Conservation (phyloP, 441 rosid species). For the Pelargonium myrrhifolium region DNA sequence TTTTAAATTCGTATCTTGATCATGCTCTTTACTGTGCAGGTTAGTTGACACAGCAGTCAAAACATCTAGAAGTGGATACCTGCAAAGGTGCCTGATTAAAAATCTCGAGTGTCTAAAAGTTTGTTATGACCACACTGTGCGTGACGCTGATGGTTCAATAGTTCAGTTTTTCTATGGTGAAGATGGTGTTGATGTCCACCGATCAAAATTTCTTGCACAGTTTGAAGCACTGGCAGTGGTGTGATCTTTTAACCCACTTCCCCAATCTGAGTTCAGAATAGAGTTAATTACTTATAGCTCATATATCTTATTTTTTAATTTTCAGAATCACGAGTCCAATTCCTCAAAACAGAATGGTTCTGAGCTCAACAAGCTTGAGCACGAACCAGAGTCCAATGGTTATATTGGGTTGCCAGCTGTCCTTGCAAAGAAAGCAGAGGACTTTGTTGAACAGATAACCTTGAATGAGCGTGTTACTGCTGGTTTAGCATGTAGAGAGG, state of each 20-base stretch:
- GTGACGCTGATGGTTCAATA: slow-evolving; percentile 93
- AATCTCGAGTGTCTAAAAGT: slow-evolving; percentile 93
- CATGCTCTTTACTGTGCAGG: slow-evolving; percentile 36
- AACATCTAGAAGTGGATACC: slow-evolving; percentile 99
- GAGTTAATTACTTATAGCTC: slow-evolving; percentile 11
- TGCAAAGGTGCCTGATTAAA: slow-evolving; percentile 95
- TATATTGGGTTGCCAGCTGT: slow-evolving; percentile 56
- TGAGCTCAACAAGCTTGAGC: slow-evolving; percentile 26
- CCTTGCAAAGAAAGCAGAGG: slow-evolving; percentile 63
- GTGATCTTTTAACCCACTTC: slow-evolving; percentile 24
- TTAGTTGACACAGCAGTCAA: slow-evolving; percentile 98
- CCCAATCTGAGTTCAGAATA: slow-evolving; percentile 14
- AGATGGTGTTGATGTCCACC: slow-evolving; percentile 97
- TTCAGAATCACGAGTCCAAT: slow-evolving; percentile 72
- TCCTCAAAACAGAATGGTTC: slow-evolving; percentile 31
- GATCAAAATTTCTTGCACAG: slow-evolving; percentile 67
- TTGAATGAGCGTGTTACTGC: slow-evolving; percentile 32
- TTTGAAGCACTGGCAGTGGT: slow-evolving; percentile 63
- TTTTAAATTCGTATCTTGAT: slow-evolving; percentile 10
- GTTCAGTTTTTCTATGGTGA: slow-evolving; percentile 94
- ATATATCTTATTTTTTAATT: slow-evolving; percentile 19
- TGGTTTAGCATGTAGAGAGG: slow-evolving; percentile 39
- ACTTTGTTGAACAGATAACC: slow-evolving; percentile 43
- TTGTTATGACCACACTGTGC: slow-evolving; percentile 87
- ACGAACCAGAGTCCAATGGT: slow-evolving; percentile 28